phyloP scores from a whole-genome alignment of 2,329 filamentous ascomycete genomes.

The Fusarium tupiense region DNA sequence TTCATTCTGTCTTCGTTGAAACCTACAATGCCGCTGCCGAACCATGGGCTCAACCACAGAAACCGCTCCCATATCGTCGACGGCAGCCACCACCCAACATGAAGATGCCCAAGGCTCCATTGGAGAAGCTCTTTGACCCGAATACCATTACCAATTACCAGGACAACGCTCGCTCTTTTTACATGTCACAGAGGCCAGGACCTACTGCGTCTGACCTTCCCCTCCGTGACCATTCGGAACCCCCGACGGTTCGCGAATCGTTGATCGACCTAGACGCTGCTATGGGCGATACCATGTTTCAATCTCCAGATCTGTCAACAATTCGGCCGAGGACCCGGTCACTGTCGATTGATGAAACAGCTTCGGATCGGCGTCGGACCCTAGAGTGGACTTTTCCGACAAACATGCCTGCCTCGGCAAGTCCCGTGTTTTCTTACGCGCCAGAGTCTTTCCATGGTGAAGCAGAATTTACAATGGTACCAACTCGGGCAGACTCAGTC shows the following conservation, averaged over 20 bases:
- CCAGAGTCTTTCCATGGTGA: neutral
- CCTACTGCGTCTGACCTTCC: constrained; percentile 60
- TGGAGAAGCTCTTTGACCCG: constrained; percentile 73
- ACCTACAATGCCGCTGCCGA: constrained; percentile 68
- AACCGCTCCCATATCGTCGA: constrained; percentile 51
- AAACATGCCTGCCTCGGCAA: neutral
- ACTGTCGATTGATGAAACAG: neutral
- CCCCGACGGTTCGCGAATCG: constrained; percentile 64
- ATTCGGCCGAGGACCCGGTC: neutral
- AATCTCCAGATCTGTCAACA: constrained; percentile 63
- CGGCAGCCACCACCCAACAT: constrained; percentile 63
- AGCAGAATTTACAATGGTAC: neutral
- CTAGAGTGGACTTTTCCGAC: neutral
- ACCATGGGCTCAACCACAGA: constrained; percentile 57
- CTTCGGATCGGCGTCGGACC: neutral
- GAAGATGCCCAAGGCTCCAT: constrained; percentile 64
- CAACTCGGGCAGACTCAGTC: neutral
- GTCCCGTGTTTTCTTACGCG: neutral
- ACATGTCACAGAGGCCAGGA: constrained; percentile 40
- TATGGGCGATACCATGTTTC: constrained; percentile 64
- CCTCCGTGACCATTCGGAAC: constrained; percentile 64
- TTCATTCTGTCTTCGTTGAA: constrained; percentile 65
- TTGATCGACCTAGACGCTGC: constrained; percentile 72
- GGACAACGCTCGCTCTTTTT: constrained; percentile 67
- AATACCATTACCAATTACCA: constrained; percentile 72